A percentile compares a stretch with the other conserved stretches of the same genome.
These are phyloP conservation scores for Dipteronia sinensis DNA, from an alignment of 345 rosid species.

Conservation along the genomic window DNA sequence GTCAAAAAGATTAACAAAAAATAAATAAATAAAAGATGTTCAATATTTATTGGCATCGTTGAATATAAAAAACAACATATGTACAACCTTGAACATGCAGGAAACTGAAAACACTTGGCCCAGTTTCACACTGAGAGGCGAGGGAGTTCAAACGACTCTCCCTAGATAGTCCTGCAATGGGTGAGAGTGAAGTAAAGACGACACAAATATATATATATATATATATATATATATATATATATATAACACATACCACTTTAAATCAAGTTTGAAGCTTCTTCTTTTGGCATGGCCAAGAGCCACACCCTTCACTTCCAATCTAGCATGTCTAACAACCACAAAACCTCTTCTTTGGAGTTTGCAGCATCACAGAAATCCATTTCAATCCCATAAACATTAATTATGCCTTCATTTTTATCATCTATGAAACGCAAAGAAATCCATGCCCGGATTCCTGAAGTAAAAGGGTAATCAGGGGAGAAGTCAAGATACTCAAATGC, in stretches of 20 bases:
- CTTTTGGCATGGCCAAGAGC: neutral
- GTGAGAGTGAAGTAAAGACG: neutral
- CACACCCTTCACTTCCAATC: slow-evolving; percentile 82
- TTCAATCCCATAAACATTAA: slow-evolving; percentile 82
- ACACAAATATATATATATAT: no score
- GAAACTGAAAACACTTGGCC: neutral
- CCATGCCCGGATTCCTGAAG: slow-evolving; percentile 82
- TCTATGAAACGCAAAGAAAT: slow-evolving; percentile 80
- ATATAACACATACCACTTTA: neutral
- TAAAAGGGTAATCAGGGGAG: slow-evolving; percentile 79
- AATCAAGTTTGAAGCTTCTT: slow-evolving; percentile 2
- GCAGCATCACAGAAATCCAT: slow-evolving; percentile 89
- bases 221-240: neutral
- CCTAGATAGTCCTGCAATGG: slow-evolving; percentile 6
- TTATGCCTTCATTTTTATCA: slow-evolving; percentile 52
- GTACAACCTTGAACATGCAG: slow-evolving; percentile 23
- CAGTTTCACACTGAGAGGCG: neutral
- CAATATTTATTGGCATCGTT: slow-evolving; percentile 16
- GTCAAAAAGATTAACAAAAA: neutral
- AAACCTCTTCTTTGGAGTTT: slow-evolving; percentile 75
- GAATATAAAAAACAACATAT: slow-evolving; percentile 15
- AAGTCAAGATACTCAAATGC: slow-evolving; percentile 85
- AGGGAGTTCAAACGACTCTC: slow-evolving; percentile 10
- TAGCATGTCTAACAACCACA: slow-evolving; percentile 92
- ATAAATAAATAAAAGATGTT: neutral